These are phyloP conservation scores for Hypoxylon sp. DNA, from an alignment of 2,329 filamentous ascomycete genomes.

Conservation along the genomic window DNA sequence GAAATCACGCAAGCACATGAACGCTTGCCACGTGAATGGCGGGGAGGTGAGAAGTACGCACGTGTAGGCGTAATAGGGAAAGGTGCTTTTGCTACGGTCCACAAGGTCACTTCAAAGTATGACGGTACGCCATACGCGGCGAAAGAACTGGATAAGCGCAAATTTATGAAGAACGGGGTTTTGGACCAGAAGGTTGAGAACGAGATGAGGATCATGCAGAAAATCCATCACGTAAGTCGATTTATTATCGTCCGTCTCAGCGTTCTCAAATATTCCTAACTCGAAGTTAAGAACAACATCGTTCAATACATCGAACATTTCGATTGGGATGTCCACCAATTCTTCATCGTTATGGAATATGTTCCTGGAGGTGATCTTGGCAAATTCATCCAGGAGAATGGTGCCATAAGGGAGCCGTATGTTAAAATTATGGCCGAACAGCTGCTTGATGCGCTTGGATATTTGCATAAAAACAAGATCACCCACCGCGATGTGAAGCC, in stretches of 20 bases:
- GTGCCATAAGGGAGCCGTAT: slow-evolving; percentile 75
- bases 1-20: slow-evolving; percentile 54
- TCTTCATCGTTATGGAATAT: slow-evolving; percentile 98
- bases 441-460: slow-evolving; percentile 84
- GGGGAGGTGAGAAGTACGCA: slow-evolving; percentile 87
- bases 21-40: slow-evolving; percentile 76
- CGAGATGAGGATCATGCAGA: slow-evolving; percentile 96
- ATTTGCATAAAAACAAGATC: slow-evolving; percentile 89
- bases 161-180: slow-evolving; percentile 92
- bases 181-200: slow-evolving; percentile 94
- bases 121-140: slow-evolving; percentile 88
- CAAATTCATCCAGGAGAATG: slow-evolving; percentile 74
- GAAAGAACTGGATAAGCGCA: slow-evolving; percentile 94
- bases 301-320: slow-evolving; percentile 92
- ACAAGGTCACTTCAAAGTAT: slow-evolving; percentile 88
- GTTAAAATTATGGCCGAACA: slow-evolving; percentile 82
- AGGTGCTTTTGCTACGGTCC: slow-evolving; percentile 94
- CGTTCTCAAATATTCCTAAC: slow-evolving; percentile 38
- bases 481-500: slow-evolving; percentile 99
- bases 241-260: not conserved
- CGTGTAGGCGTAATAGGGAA: slow-evolving; percentile 86
- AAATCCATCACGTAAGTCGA: slow-evolving; percentile 81
- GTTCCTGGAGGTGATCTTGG: slow-evolving; percentile 87
- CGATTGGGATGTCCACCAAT: slow-evolving; percentile 83
- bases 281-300: slow-evolving; percentile 78